Conservation (phyloP, 2,329 filamentous ascomycete species). For the Mariannaea elegans region DNA sequence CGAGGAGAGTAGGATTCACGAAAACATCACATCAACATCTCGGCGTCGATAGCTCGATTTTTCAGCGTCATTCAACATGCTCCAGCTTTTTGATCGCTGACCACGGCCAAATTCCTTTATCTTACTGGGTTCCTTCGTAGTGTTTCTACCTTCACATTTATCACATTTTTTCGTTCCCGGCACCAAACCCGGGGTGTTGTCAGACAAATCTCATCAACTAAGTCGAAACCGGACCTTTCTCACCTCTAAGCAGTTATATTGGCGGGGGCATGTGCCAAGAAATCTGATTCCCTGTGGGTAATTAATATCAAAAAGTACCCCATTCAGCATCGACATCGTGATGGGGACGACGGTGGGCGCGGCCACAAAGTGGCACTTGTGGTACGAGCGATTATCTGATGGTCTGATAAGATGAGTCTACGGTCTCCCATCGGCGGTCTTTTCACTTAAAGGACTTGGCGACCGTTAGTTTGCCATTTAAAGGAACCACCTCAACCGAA, state of each 20-base stretch:
- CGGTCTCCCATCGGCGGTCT: not conserved
- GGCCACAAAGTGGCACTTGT: not conserved
- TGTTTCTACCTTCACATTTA: not conserved
- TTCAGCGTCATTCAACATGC: no score
- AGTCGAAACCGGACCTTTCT: not conserved
- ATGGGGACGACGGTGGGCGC: not conserved
- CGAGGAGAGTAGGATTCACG: not conserved
- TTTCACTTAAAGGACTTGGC: not conserved
- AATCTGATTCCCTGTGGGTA: not conserved
- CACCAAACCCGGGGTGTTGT: not conserved
- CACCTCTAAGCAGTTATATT: not conserved
- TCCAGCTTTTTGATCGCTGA: no score
- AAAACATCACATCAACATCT: no score
- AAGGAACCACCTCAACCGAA: not conserved
- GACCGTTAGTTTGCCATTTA: not conserved
- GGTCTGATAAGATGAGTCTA: slow-evolving; percentile 3
- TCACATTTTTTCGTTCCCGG: not conserved
- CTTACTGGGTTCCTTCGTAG: not conserved
- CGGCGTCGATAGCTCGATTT: no score
- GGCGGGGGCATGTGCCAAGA: not conserved
- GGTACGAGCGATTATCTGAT: slow-evolving; percentile 7
- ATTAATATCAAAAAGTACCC: not conserved
- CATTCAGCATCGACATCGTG: not conserved
- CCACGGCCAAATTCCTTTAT: not conserved
- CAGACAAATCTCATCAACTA: not conserved